phyloP scores from a whole-genome alignment of 2,329 filamentous ascomycete species.

The Fusarium denticulatum region DNA sequence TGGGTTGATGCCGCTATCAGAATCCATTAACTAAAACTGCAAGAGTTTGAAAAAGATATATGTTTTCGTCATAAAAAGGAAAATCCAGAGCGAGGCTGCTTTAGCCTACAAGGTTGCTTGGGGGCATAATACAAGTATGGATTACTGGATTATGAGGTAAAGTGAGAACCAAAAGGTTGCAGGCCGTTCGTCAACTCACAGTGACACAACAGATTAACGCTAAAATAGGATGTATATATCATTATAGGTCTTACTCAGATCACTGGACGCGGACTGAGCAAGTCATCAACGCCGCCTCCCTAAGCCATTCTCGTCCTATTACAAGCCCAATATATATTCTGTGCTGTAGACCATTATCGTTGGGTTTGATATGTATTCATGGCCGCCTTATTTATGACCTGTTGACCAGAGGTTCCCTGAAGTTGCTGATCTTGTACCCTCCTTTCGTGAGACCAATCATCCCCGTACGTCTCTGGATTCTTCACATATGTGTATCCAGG shows the following conservation, averaged over 20 bases:
- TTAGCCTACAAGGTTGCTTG: neutral
- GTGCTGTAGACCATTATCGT: constrained; percentile 1
- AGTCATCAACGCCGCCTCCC: neutral
- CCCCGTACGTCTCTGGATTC: constrained; percentile 48
- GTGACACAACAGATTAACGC: neutral
- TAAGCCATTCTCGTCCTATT: neutral
- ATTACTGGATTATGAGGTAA: neutral
- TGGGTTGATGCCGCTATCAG: too few relatives aligned
- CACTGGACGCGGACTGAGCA: neutral
- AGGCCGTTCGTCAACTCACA: neutral
- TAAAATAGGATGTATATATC: neutral
- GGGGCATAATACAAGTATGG: too few relatives aligned
- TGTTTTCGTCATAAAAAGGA: neutral
- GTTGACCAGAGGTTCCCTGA: constrained; percentile 20
- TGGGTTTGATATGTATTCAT: constrained; percentile 25
- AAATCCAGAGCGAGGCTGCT: neutral
- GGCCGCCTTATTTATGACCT: constrained; percentile 12
- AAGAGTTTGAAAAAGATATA: neutral
- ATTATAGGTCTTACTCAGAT: constrained; percentile 3
- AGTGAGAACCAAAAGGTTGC: neutral
- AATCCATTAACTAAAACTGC: neutral
- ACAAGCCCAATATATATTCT: neutral
- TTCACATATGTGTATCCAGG: constrained; percentile 50
- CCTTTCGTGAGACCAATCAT: constrained; percentile 49
- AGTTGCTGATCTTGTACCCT: constrained; percentile 13